These are phyloP conservation scores for Phenoliferia sp. DNA, from an alignment of 1,284 basidiomycete species.

Conservation along the genomic window DNA sequence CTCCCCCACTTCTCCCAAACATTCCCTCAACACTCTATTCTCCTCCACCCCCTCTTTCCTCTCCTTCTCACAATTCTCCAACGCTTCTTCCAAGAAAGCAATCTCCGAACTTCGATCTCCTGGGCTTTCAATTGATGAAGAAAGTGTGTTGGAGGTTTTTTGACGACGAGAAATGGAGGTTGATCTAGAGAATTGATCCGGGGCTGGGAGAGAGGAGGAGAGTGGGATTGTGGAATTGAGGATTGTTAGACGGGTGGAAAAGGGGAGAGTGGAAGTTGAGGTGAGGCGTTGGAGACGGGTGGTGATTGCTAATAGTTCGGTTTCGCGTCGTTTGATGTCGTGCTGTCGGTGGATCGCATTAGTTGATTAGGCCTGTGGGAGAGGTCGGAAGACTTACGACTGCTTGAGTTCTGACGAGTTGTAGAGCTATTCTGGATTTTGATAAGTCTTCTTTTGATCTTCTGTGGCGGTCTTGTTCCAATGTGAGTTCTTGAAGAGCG, in stretches of 20 bases:
- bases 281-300: slow-evolving; percentile 19
- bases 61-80: slow-evolving; percentile 8
- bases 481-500: slow-evolving; percentile 5
- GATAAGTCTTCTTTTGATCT: slow-evolving; percentile 16
- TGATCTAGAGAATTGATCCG: too few species aligned
- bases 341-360: slow-evolving; percentile 8
- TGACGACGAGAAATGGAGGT: background rate
- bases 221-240: slow-evolving; percentile 1
- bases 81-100: slow-evolving; percentile 12
- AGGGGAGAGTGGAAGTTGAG: background rate
- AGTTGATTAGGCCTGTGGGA: background rate
- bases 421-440: slow-evolving; percentile 21
- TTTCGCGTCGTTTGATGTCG: slow-evolving; percentile 30
- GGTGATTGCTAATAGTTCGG: slow-evolving; percentile 13
- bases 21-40: slow-evolving; percentile 10
- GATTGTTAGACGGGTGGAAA: slow-evolving; percentile 3
- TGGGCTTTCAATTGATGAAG: background rate
- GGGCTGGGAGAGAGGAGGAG: background rate
- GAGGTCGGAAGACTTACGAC: slow-evolving; percentile 7
- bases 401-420: slow-evolving; percentile 26
- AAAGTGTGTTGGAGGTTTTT: too few species aligned
- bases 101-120: slow-evolving; percentile 6
- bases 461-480: slow-evolving; percentile 15
- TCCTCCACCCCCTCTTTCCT: slow-evolving; percentile 6
- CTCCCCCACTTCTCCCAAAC: slow-evolving; percentile 25